Evolutionary conservation across 306 rosid genomes (phyloP).

Genomic region (Begonia masoniana): DNA sequence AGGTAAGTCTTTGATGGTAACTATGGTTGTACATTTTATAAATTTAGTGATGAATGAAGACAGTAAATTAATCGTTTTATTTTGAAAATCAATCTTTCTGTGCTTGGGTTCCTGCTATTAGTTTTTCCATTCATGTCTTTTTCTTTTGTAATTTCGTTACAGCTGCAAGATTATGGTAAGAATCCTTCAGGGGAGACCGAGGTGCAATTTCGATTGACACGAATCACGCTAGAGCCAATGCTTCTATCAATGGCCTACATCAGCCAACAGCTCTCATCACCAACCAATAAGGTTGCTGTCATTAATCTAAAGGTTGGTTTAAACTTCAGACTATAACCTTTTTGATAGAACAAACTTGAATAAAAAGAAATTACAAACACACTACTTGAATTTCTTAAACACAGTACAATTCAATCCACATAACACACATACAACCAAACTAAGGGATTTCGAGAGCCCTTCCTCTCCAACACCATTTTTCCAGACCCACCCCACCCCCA

Average conservation of each 20-base stretch:
- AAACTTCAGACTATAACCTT: neutral
- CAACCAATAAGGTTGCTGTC: conserved; percentile 65
- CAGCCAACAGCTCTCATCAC: conserved; percentile 54
- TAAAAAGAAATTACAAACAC: too few species aligned
- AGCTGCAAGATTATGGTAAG: conserved; percentile 69
- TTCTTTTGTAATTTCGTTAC: conserved; percentile 12
- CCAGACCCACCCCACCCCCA: too few species aligned
- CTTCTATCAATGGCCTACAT: conserved; percentile 59
- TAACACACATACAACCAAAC: too few species aligned
- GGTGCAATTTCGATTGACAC: conserved; percentile 58
- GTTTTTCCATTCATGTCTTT: conserved; percentile 14
- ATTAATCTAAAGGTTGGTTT: conserved; percentile 55
- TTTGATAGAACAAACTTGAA: too few species aligned
- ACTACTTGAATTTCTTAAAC: too few species aligned
- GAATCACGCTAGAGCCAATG: conserved; percentile 73
- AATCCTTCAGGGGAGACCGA: conserved; percentile 48
- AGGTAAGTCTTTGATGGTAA: conserved; percentile 24
- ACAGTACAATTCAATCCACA: too few species aligned
- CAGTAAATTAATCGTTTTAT: too few species aligned
- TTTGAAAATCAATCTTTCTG: too few species aligned
- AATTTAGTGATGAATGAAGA: too few species aligned
- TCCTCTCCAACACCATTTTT: too few species aligned
- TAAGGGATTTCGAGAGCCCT: too few species aligned
- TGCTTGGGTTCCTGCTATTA: conserved; percentile 1
- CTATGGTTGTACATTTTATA: too few species aligned